Evolutionary conservation across 2,329 filamentous ascomycete species (phyloP).

Genomic region (Gnomoniopsis smithogilvyi): DNA sequence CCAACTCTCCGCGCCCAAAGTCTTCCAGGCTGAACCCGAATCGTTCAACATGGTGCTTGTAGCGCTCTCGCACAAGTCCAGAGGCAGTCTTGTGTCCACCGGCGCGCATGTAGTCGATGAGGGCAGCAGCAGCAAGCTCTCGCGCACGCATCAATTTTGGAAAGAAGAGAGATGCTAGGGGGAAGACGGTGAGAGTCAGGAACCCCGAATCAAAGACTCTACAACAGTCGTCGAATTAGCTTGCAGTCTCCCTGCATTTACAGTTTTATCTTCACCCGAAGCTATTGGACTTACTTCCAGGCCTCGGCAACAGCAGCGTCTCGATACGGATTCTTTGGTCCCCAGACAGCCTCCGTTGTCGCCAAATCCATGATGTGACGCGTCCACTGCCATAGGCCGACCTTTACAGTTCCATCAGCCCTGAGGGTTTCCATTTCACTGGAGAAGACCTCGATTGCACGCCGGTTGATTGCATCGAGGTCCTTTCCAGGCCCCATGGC

Average conservation of each 20-base stretch:
- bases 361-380: constrained; percentile 20
- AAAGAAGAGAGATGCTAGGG: too few species aligned
- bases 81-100: too few species aligned
- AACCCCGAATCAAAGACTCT: background rate
- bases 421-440: constrained; percentile 17
- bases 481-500: constrained; percentile 4
- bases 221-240: background rate
- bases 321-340: constrained; percentile 25
- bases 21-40: too few species aligned
- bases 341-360: constrained; percentile 25
- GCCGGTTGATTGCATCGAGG: constrained; percentile 23
- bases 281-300: constrained; percentile 19
- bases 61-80: too few species aligned
- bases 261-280: background rate
- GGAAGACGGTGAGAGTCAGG: too few species aligned
- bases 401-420: background rate
- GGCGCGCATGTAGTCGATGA: too few species aligned
- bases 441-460: constrained; percentile 20
- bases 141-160: too few species aligned
- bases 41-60: too few species aligned
- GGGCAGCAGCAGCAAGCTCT: too few species aligned
- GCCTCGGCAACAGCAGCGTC: constrained; percentile 21
- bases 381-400: constrained; percentile 21
- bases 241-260: background rate
- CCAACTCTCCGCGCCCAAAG: too few species aligned